Conservation (phyloP, 2,329 filamentous ascomycete genomes). For the Plectosphaerella sp. region DNA sequence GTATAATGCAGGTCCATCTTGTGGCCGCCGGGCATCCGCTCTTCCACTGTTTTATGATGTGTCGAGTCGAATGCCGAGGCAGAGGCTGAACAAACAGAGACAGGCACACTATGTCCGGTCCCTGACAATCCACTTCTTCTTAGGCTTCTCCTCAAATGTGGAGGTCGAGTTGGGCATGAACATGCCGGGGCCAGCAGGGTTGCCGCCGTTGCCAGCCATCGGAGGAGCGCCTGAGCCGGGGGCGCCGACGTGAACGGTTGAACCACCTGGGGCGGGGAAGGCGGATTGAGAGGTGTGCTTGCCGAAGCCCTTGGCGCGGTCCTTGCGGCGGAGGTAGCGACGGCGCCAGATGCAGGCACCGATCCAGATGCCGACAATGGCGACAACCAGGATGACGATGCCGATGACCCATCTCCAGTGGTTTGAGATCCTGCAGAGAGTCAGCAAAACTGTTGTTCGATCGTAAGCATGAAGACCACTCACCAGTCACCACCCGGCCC, state of each 20-base stretch:
- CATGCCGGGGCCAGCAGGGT: conserved; percentile 19
- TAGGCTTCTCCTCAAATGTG: conserved; percentile 35
- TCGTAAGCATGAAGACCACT: conserved; percentile 14
- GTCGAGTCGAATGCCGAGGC: not conserved
- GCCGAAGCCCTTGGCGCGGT: conserved; percentile 47
- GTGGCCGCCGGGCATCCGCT: not conserved
- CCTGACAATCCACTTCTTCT: conserved; percentile 43
- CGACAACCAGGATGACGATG: conserved; percentile 69
- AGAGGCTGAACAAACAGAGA: not conserved
- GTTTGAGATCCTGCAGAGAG: conserved; percentile 52
- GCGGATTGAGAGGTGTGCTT: conserved; percentile 29
- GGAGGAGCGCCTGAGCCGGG: conserved; percentile 10
- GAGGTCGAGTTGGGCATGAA: conserved; percentile 26
- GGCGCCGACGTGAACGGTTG: conserved; percentile 22
- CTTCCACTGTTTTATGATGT: not conserved
- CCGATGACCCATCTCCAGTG: conserved; percentile 83
- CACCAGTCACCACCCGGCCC: conserved; percentile 43
- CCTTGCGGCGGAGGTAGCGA: conserved; percentile 67
- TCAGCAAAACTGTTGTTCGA: not conserved
- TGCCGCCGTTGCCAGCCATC: conserved; percentile 12
- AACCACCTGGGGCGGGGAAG: conserved; percentile 27
- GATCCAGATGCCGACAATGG: conserved; percentile 62
- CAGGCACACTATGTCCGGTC: conserved; percentile 29
- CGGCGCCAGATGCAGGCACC: conserved; percentile 67
- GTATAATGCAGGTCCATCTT: not conserved